Percentiles rank a stretch among this genome's conserved stretches.
Evolutionary conservation across 129 eudicot species (phyloP).

Genomic region (Flaveria sonorensis): DNA sequence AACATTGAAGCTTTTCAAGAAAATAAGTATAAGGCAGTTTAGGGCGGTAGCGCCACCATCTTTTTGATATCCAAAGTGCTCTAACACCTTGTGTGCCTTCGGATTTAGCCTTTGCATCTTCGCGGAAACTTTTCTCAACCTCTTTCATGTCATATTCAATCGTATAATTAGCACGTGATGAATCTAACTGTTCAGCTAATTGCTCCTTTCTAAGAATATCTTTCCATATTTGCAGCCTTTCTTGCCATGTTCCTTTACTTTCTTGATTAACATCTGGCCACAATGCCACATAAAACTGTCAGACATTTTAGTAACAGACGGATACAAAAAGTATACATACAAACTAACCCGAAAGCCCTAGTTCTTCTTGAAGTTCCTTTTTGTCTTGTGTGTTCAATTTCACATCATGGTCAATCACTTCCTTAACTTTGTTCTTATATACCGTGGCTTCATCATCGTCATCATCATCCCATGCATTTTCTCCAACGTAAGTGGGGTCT

Average conservation of each 20-base stretch:
- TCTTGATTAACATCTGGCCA: conserved; percentile 38
- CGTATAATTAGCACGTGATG: conserved; percentile 62
- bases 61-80: conserved; percentile 91
- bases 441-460: conserved; percentile 36
- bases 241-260: conserved; percentile 75
- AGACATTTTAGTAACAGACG: conserved; percentile 9
- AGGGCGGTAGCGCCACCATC: conserved; percentile 99
- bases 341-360: conserved; percentile 66
- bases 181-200: conserved; percentile 61
- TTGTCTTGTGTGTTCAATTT: conserved; percentile 47
- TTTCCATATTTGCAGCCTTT: conserved; percentile 80
- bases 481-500: conserved; percentile 79
- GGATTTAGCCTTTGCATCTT: conserved; percentile 72
- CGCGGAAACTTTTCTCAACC: conserved; percentile 85
- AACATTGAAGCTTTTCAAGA: conserved; percentile 83
- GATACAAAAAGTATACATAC: not conserved
- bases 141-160: conserved; percentile 97
- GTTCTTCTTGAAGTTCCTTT: conserved; percentile 47
- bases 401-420: conserved; percentile 45
- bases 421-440: conserved; percentile 43
- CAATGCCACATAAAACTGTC: conserved; percentile 19
- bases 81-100: conserved; percentile 56
- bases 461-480: conserved; percentile 90
- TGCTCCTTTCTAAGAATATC: conserved; percentile 74
- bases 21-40: conserved; percentile 96